A percentile compares a stretch with the other conserved stretches of the same genome.
Conservation (phyloP, 2,329 filamentous ascomycete genomes). For the Ophiostoma ips region DNA sequence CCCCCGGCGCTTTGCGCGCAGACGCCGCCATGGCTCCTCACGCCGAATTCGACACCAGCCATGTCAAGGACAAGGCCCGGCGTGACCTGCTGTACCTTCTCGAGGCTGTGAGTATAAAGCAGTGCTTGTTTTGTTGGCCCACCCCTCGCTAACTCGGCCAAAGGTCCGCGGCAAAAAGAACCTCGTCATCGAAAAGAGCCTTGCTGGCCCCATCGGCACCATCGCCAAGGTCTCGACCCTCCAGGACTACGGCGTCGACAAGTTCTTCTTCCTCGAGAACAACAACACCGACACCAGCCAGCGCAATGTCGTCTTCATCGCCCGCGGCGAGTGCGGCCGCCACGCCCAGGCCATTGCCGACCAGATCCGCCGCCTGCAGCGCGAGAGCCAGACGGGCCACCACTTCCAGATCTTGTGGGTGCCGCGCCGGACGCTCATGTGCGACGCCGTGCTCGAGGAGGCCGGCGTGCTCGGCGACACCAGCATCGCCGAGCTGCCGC, state of each 20-base stretch:
- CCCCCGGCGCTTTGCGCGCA: too few species aligned
- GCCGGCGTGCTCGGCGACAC: conserved; percentile 86
- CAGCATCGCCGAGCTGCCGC: conserved; percentile 70
- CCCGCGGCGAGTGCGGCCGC: conserved; percentile 74
- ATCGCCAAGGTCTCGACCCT: conserved; percentile 92
- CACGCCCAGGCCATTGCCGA: conserved; percentile 79
- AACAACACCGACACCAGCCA: conserved; percentile 89
- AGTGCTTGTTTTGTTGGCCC: conserved; percentile 8
- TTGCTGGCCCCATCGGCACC: conserved; percentile 79
- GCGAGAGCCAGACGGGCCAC: conserved; percentile 78
- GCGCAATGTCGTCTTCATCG: conserved; percentile 87
- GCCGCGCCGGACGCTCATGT: conserved; percentile 78
- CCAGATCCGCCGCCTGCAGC: conserved; percentile 80
- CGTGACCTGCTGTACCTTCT: conserved; percentile 83
- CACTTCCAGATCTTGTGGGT: conserved; percentile 97
- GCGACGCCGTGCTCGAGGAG: conserved; percentile 83
- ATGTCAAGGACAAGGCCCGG: conserved; percentile 68
- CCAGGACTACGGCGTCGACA: conserved; percentile 95
- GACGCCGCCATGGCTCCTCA: conserved; percentile 52
- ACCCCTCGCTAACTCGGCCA: conserved; percentile 7
- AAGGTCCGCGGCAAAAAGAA: conserved; percentile 99
- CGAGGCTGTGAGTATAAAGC: conserved; percentile 92
- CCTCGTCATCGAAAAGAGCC: conserved; percentile 76
- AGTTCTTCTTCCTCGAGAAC: conserved; percentile 94
- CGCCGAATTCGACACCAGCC: conserved; percentile 57